phyloP scores from a whole-genome alignment of 208 protist genomes.

The Leishmania aethiopica region DNA sequence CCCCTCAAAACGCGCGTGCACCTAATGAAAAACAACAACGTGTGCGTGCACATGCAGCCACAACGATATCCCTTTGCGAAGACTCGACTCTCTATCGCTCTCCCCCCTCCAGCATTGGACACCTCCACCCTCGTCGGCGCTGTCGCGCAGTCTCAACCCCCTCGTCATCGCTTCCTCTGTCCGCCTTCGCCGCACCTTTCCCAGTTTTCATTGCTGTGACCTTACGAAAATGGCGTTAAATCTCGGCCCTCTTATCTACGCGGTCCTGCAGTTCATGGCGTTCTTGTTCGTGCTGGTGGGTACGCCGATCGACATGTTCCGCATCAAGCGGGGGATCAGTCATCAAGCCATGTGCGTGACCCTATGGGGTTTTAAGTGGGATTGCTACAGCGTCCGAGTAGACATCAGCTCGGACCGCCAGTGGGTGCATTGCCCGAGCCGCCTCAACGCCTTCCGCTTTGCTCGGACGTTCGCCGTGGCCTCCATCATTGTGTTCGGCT shows the following conservation, averaged over 20 bases:
- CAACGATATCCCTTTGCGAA: background rate
- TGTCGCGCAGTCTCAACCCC: background rate
- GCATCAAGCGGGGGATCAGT: too few relatives aligned
- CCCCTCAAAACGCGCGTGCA: background rate
- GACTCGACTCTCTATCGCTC: background rate
- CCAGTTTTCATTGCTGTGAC: too few relatives aligned
- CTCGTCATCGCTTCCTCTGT: too few relatives aligned
- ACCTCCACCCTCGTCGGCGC: background rate
- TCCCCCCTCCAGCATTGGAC: background rate
- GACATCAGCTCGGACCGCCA: background rate
- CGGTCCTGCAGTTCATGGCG: constrained; percentile 38
- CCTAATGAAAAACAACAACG: background rate
- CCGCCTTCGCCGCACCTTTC: too few relatives aligned
- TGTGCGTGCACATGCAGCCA: background rate
- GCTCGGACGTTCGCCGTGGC: constrained; percentile 48
- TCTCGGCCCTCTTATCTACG: constrained; percentile 55
- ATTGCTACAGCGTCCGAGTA: constrained; percentile 20
- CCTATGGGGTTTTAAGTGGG: constrained; percentile 46
- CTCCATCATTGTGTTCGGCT: constrained; percentile 18
- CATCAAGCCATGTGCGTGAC: constrained; percentile 18
- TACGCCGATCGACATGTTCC: constrained; percentile 55
- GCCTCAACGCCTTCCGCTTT: constrained; percentile 36
- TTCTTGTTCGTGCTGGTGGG: constrained; percentile 58
- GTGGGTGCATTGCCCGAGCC: constrained; percentile 30
- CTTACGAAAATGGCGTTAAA: constrained; percentile 2